These are phyloP conservation scores for Begonia loranthoides DNA, from an alignment of 306 rosid genomes.

Conservation along the genomic window DNA sequence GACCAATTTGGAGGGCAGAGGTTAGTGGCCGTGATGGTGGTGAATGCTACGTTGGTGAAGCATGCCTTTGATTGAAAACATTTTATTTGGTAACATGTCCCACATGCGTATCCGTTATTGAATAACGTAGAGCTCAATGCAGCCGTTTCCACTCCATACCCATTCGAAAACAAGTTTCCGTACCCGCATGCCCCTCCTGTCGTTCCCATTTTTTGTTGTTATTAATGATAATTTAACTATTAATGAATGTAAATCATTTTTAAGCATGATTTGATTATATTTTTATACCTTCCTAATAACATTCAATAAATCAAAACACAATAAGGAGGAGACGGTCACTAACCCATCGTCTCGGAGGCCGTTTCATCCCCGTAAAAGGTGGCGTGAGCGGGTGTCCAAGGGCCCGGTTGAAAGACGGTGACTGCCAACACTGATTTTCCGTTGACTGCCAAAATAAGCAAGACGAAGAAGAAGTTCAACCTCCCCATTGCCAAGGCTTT, in stretches of 20 bases:
- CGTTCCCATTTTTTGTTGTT: neutral
- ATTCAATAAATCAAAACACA: neutral
- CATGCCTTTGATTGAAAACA: constrained; percentile 54
- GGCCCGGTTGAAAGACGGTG: constrained; percentile 40
- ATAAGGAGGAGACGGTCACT: neutral
- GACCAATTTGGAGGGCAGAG: constrained; percentile 91
- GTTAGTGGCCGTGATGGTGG: constrained; percentile 75
- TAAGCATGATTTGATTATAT: neutral
- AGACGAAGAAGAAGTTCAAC: constrained; percentile 21
- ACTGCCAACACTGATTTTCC: constrained; percentile 2
- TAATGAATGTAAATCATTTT: neutral
- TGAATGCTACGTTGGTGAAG: constrained; percentile 21
- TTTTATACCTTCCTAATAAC: too few species aligned
- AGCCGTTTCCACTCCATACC: constrained; percentile 64
- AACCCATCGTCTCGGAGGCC: constrained; percentile 82
- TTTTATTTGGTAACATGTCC: constrained; percentile 69
- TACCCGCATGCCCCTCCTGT: constrained; percentile 91
- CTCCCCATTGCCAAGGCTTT: constrained; percentile 25
- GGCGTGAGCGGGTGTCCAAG: constrained; percentile 62
- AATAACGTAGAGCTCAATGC: constrained; percentile 75
- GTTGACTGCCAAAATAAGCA: constrained; percentile 18
- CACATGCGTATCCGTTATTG: constrained; percentile 75
- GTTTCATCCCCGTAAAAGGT: constrained; percentile 93
- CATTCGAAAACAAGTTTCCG: constrained; percentile 63
- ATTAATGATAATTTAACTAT: neutral